phyloP scores from a whole-genome alignment of 2,329 filamentous ascomycete species.

The Myriosclerotinia curreyana region DNA sequence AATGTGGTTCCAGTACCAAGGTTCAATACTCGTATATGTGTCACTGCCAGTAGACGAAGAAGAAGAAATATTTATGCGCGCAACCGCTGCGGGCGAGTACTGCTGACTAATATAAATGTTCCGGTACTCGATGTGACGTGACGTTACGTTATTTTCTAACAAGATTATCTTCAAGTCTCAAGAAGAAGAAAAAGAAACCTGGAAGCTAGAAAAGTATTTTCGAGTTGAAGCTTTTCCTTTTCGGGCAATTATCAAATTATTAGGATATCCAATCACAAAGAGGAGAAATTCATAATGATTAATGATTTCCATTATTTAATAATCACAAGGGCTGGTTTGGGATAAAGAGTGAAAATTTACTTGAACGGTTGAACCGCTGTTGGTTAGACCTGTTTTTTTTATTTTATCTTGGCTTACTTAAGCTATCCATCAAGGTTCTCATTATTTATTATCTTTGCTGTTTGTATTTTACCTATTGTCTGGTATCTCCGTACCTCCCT shows the following conservation, averaged over 20 bases:
- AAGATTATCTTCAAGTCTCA: too few species aligned
- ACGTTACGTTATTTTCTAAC: too few species aligned
- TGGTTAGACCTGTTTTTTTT: not conserved
- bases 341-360: not conserved
- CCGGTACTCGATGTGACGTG: not conserved
- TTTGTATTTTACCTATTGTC: too few species aligned
- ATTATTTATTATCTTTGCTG: not conserved
- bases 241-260: not conserved
- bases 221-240: not conserved
- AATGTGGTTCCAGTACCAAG: not conserved
- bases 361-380: not conserved
- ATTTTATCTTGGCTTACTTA: not conserved
- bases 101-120: not conserved
- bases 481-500: not conserved
- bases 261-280: not conserved
- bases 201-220: too few species aligned
- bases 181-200: too few species aligned
- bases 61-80: not conserved
- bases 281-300: too few species aligned
- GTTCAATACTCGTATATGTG: not conserved
- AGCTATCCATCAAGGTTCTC: slow-evolving; percentile 17
- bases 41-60: too few species aligned
- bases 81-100: not conserved
- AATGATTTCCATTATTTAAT: not conserved
- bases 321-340: not conserved